phyloP scores from a whole-genome alignment of 225 moss, liverwort and hornwort species.

The Marchantia paleacea region DNA sequence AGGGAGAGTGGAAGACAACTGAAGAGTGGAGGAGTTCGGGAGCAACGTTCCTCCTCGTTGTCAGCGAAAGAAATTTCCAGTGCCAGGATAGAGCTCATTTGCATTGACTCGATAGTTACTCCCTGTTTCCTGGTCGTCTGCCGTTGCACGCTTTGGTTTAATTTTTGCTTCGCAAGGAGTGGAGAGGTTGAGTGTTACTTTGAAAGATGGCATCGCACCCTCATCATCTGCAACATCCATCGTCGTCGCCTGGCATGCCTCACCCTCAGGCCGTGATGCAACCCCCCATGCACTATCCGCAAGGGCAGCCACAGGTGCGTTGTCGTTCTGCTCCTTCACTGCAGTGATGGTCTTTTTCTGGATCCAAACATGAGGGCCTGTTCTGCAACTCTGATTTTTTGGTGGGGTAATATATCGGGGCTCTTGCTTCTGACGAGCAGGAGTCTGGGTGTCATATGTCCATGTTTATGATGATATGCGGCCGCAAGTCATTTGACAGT shows the following conservation, averaged over 20 bases:
- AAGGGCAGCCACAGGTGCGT: constrained; percentile 47
- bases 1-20: too few relatives aligned
- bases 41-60: too few relatives aligned
- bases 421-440: too few relatives aligned
- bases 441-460: too few relatives aligned
- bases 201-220: constrained; percentile 41
- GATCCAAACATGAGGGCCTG: not conserved
- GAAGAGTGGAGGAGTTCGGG: too few relatives aligned
- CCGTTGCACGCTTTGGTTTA: not conserved
- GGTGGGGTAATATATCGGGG: too few relatives aligned
- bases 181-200: not conserved
- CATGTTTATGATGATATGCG: too few relatives aligned
- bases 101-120: not conserved
- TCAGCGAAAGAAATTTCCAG: too few relatives aligned
- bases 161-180: not conserved
- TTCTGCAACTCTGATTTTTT: too few relatives aligned
- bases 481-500: too few relatives aligned
- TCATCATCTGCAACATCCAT: constrained; percentile 40
- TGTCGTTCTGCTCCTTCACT: not conserved
- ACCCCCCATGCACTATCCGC: constrained; percentile 46
- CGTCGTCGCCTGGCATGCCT: constrained; percentile 34
- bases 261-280: constrained; percentile 46
- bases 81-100: not conserved
- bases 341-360: not conserved
- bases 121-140: not conserved